Evolutionary conservation across 2,329 filamentous ascomycete species (phyloP), one percentile per base, ranked within the genome.

Genomic region (Aspergillus glaucus): DNA sequence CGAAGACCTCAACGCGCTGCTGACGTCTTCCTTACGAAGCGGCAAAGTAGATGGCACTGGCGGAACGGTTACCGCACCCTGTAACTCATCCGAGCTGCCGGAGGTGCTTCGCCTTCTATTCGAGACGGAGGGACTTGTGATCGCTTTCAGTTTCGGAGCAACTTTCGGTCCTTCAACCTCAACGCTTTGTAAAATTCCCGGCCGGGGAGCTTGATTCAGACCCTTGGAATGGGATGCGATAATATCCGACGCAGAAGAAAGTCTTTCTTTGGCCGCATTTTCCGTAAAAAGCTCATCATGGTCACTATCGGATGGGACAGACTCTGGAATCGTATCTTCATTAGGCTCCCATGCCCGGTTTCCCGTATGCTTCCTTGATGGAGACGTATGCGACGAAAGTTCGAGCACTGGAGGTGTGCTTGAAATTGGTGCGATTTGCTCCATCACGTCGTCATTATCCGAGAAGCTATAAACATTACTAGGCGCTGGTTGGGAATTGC

Each of bases 71-170:
- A 56, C 63, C 8, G 58, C 66, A 9, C 67, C 68, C 48, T 72
- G 69, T 2, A 72, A 50, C 48, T 67, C 69, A 58, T 72, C 69
- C 4, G 68, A 59, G 47, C 69, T 72, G 36, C 52, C 55, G 15
- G 47, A 49, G 32, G 21, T 12, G 15, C 43, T 54, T 28, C 32
- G 46, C 6, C 49, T 36, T 2, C 26, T 47, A 43, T 53, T 47
- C 3, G 39, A 46, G n/a, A 36, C 34, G 12, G 21, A 28, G 17
- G 37, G 26, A 24, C 17, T 44, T 24, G 22, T 3, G 17, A 17
- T 10, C 36, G 30, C 26, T 42, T 39, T 19, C 26, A 5, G 14
- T 36, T 39, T 32, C 15, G 39, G 36, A 1, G 24, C 8, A 6
- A 17, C n/a, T 6, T 34, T 42, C 2, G 44, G 14, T 22, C 32